phyloP scores from a whole-genome alignment of 805 yeast species.

The Komagataella pseudopastoris region DNA sequence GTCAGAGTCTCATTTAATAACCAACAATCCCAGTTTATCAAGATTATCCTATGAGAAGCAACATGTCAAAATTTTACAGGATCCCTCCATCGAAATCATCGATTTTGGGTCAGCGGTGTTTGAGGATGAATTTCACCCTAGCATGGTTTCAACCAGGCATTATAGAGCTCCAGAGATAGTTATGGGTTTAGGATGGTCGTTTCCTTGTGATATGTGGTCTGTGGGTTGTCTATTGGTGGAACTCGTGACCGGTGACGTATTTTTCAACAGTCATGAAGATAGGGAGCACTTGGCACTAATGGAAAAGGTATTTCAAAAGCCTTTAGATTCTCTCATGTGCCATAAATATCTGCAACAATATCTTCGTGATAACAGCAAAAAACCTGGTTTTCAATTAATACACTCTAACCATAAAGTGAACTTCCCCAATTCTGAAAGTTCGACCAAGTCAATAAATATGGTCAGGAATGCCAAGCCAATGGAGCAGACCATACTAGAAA shows the following conservation, averaged over 20 bases:
- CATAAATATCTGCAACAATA: slow-evolving; percentile 9
- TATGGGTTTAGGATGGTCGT: slow-evolving; percentile 92
- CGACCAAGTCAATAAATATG: slow-evolving; percentile 20
- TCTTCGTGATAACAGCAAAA: slow-evolving; percentile 8
- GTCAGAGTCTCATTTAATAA: slow-evolving; percentile 8
- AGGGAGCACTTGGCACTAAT: slow-evolving; percentile 91
- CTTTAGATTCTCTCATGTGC: slow-evolving; percentile 21
- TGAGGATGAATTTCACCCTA: slow-evolving; percentile 85
- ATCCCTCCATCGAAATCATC: slow-evolving; percentile 78
- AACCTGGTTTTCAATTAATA: slow-evolving; percentile 9
- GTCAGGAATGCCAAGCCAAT: slow-evolving; percentile 17
- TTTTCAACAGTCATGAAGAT: slow-evolving; percentile 91
- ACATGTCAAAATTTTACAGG: slow-evolving; percentile 36
- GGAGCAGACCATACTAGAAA: slow-evolving; percentile 11
- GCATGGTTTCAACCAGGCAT: slow-evolving; percentile 88
- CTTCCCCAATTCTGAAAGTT: slow-evolving; percentile 22
- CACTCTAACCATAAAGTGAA: slow-evolving; percentile 6
- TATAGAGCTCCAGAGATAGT: slow-evolving; percentile 96
- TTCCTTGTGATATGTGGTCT: slow-evolving; percentile 95
- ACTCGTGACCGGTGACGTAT: slow-evolving; percentile 83
- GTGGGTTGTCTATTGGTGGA: slow-evolving; percentile 90
- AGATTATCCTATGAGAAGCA: slow-evolving; percentile 1
- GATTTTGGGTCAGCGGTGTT: slow-evolving; percentile 98
- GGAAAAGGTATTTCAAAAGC: slow-evolving; percentile 59
- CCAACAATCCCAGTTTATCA: slow-evolving; percentile 9